Conservation (phyloP, 495 filamentous ascomycete genomes). For the Neurospora pannonica region DNA sequence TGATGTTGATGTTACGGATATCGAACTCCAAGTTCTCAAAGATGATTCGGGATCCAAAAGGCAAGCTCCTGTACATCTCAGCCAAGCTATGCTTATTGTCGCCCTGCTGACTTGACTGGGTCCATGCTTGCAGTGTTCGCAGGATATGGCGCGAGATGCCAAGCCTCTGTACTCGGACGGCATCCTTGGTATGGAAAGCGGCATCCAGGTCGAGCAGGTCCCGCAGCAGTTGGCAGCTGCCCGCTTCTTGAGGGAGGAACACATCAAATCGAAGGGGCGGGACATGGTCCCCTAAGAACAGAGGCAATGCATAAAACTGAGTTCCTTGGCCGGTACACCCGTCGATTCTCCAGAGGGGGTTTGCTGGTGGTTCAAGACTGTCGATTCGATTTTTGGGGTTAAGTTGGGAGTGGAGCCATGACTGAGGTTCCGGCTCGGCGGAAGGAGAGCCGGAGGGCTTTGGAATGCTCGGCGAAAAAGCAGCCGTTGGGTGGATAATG, state of each 20-base stretch:
- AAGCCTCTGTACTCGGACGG: slow-evolving; percentile 26
- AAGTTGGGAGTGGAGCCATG: slow-evolving; percentile 32
- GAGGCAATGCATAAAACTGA: slow-evolving; percentile 37
- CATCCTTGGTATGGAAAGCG: slow-evolving; percentile 41
- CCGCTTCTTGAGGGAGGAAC: slow-evolving; percentile 35
- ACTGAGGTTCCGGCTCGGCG: neutral
- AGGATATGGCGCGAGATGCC: slow-evolving; percentile 34
- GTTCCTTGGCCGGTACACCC: slow-evolving; percentile 41
- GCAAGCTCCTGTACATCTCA: slow-evolving; percentile 21
- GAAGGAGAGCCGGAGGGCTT: neutral
- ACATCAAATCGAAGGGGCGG: slow-evolving; percentile 41
- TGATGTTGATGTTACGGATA: slow-evolving; percentile 26
- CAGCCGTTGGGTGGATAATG: slow-evolving; percentile 41
- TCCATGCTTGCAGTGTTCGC: slow-evolving; percentile 36
- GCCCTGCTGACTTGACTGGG: neutral
- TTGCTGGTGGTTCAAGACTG: slow-evolving; percentile 30
- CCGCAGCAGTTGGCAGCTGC: slow-evolving; percentile 21
- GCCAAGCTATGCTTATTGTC: neutral
- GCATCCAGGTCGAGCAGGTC: slow-evolving; percentile 32
- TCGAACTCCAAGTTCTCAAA: slow-evolving; percentile 32
- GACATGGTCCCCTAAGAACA: slow-evolving; percentile 24
- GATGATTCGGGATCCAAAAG: slow-evolving; percentile 40
- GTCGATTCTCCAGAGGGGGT: slow-evolving; percentile 38
- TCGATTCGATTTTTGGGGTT: slow-evolving; percentile 45
- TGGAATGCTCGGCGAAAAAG: slow-evolving; percentile 21